Evolutionary conservation across 768 basidiomycete species (phyloP).

Genomic region (Tricholoma bakamatsutake): DNA sequence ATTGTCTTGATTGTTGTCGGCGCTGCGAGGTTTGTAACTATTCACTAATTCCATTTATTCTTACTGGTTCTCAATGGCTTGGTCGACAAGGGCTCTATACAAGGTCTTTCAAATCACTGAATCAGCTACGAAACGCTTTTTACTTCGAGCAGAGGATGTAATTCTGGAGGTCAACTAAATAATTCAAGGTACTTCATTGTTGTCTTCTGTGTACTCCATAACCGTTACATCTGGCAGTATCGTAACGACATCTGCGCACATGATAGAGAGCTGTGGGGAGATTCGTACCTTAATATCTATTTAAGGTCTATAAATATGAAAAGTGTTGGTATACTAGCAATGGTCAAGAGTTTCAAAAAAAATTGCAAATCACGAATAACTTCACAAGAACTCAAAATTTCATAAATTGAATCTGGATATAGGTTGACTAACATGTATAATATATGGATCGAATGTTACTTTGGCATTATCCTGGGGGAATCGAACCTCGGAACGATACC

Average conservation of each 20-base stretch:
- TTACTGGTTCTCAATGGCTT: conserved; percentile 8
- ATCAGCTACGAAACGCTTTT: conserved; percentile 47
- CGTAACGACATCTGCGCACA: too few species aligned
- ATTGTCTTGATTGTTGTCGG: conserved; percentile 56
- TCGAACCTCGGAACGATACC: too few species aligned
- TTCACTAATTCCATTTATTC: background rate
- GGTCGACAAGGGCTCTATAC: conserved; percentile 50
- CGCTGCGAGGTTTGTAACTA: conserved; percentile 45
- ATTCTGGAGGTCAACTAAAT: conserved; percentile 67
- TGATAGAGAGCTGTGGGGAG: too few species aligned
- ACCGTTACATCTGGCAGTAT: background rate
- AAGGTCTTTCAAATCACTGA: conserved; percentile 67
- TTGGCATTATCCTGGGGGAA: too few species aligned
- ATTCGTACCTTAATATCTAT: background rate
- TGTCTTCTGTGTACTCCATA: background rate
- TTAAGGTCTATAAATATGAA: too few species aligned
- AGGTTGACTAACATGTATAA: too few species aligned
- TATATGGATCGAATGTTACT: too few species aligned
- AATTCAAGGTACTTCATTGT: background rate
- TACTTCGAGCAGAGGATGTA: conserved; percentile 71
- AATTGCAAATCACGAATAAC: too few species aligned
- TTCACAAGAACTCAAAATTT: too few species aligned
- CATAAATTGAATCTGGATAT: too few species aligned
- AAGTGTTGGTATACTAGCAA: too few species aligned
- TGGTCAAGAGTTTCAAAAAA: too few species aligned